A percentile compares a stretch with the other conserved stretches of the same genome.
phyloP scores from a whole-genome alignment of 2,329 filamentous ascomycete genomes.

The Pestalotiopsis sp. region DNA sequence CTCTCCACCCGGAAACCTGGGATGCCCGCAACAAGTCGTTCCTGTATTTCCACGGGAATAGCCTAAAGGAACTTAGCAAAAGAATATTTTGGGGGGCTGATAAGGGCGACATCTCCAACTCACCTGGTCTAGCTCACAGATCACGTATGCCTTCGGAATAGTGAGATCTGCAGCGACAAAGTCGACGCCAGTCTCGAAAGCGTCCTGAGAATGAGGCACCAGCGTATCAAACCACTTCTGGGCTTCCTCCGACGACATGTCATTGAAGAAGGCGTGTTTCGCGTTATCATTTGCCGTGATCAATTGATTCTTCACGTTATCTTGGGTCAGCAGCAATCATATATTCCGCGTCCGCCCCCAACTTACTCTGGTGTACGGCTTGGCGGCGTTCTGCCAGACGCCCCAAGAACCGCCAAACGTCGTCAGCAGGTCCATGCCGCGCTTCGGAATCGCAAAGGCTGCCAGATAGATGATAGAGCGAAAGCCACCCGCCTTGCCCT shows the following conservation, averaged over 20 bases:
- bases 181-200: conserved; percentile 19
- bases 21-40: conserved; percentile 2
- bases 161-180: conserved; percentile 18
- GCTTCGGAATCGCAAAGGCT: not conserved
- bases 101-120: not conserved
- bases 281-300: conserved; percentile 13
- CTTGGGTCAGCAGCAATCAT: not conserved
- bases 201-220: conserved; percentile 19
- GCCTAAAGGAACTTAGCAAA: not conserved
- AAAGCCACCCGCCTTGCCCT: conserved; percentile 6
- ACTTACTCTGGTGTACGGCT: conserved; percentile 6
- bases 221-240: conserved; percentile 17
- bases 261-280: conserved; percentile 19
- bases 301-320: conserved; percentile 12
- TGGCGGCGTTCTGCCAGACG: not conserved
- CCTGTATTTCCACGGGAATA: conserved; percentile 5
- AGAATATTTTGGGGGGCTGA: not conserved
- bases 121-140: conserved; percentile 18
- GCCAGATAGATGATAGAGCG: not conserved
- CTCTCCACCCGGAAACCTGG: conserved; percentile 3
- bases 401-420: conserved; percentile 1
- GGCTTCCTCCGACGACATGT: conserved; percentile 15
- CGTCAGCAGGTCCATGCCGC: conserved; percentile 1
- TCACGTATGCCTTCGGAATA: conserved; percentile 18
- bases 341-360: not conserved